Evolutionary conservation across 1,284 basidiomycete genomes (phyloP), one percentile per base, ranked within the genome.

Genomic region (Boletus semigastroideus): DNA sequence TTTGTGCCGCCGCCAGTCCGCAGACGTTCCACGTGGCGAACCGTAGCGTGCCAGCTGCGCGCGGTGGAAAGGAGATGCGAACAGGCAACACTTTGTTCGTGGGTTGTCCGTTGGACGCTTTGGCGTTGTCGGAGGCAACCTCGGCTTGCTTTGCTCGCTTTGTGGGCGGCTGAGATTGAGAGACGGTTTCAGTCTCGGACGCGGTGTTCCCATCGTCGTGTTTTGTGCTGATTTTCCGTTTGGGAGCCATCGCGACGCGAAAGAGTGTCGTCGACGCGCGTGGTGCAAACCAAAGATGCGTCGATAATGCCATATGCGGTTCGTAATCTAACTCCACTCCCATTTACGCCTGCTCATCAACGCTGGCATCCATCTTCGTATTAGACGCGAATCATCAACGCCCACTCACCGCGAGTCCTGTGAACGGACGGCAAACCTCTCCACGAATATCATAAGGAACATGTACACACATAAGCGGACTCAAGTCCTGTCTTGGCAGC

Each of bases 21-120:
- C 82, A 87, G 11, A 92, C 78, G 63, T 92, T 92, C 88, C 88
- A 92, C 9, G 85, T 68, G 16, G 79, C 78, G 31, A 92, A 72
- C n/a, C 87, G 77, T 33, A 82, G 56, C 4, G 79, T 74, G 7
- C 75, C 77, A 22, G 71, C 61, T 37, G 49, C 60, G 53, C 78
- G 78, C 10, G 74, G 71, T n/a, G 83, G 77, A 61, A 90, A 86
- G 13, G 65, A 54, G 45, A 91, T 82, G 33, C 73, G 66, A n/a
- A 71, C 75, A n/a, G 88, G 89, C 4, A 91, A 60, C 1, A 78
- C 77, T 64, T 83, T 89, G 68, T 91, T 91, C 46, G 79, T 90
- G 33, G 86, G 87, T 61, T 87, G 86, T 0, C 73, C 72, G 52
- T 78, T 80, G 39, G 67, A 58, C 14, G 67, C 68, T 33, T 56